Evolutionary conservation across 2,329 filamentous ascomycete species (phyloP).

Genomic region (Tolypocladium amazonense): DNA sequence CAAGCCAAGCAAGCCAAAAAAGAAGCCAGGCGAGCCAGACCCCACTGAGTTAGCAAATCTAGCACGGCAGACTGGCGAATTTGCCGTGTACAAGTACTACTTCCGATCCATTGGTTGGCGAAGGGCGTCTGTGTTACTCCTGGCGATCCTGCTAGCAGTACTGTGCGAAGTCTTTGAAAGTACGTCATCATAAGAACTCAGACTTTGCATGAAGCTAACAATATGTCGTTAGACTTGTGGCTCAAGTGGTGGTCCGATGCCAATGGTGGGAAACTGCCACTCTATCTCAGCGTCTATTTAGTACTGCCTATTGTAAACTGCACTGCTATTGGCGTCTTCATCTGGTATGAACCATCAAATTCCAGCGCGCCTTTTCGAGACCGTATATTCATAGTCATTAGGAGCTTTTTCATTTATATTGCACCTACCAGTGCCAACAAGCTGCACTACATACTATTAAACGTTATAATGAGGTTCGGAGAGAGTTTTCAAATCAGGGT

Average conservation of each 20-base stretch:
- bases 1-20: background rate
- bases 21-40: background rate
- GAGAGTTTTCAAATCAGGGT: background rate
- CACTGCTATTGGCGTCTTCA: background rate
- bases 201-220: background rate
- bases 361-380: background rate
- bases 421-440: background rate
- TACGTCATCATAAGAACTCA: background rate
- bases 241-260: background rate
- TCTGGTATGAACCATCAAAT: background rate
- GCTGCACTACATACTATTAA: background rate
- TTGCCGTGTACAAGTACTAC: slow-evolving; percentile 5
- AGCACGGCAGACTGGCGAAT: slow-evolving; percentile 4
- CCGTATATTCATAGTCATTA: background rate
- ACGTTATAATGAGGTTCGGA: background rate
- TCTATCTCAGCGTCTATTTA: background rate
- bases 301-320: background rate
- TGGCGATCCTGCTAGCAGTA: background rate
- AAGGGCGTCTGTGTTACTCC: background rate
- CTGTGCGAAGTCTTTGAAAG: background rate
- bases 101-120: background rate
- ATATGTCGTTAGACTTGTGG: background rate
- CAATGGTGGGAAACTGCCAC: background rate
- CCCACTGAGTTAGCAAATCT: background rate
- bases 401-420: background rate